These are phyloP conservation scores for Aspergillus intermedius DNA, from an alignment of 2,329 filamentous ascomycete genomes.

Conservation along the genomic window DNA sequence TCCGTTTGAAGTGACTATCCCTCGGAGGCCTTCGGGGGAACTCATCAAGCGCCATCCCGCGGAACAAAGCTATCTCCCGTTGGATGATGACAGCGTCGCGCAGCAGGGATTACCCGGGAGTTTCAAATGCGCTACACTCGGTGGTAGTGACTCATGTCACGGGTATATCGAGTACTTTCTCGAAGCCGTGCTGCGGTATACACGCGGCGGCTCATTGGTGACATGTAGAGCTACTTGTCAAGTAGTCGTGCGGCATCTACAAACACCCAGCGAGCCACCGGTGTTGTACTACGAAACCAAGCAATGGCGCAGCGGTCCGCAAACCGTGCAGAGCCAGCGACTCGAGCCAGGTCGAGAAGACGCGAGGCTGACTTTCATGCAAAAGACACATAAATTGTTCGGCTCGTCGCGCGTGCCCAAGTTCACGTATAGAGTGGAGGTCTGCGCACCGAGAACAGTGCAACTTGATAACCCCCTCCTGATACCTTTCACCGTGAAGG, in stretches of 20 bases:
- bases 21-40: no score
- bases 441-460: neutral
- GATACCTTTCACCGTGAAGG: neutral
- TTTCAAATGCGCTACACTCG: neutral
- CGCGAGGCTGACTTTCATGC: neutral
- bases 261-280: neutral
- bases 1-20: no score
- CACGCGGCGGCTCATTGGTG: neutral
- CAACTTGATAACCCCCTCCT: neutral
- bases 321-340: neutral
- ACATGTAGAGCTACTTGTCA: neutral
- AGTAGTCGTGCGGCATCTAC: neutral
- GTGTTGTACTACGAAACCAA: neutral
- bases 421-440: neutral
- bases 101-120: neutral
- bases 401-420: neutral
- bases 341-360: neutral
- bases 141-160: no score
- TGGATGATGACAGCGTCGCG: neutral
- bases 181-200: neutral
- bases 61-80: neutral
- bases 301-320: neutral
- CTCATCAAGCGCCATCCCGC: no score
- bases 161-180: neutral
- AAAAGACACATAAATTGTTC: neutral